Conservation (phyloP, 179 eudicot genomes). For the Gypsophila paniculata region DNA sequence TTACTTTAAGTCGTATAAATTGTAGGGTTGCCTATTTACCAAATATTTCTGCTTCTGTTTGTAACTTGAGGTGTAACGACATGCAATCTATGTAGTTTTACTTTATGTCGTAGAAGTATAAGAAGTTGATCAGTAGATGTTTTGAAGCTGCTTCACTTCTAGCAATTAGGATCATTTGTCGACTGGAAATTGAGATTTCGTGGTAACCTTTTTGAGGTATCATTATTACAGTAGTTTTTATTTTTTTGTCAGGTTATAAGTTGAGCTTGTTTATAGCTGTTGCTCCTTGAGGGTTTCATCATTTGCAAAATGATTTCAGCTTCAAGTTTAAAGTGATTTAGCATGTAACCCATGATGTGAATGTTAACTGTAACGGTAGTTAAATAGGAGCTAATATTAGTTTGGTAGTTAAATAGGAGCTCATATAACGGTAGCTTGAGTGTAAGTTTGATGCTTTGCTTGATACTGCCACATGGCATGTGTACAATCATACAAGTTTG, state of each 20-base stretch:
- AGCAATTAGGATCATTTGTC: not conserved
- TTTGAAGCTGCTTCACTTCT: not conserved
- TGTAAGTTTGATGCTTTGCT: not conserved
- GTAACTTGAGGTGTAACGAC: no score
- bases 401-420: not conserved
- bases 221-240: not conserved
- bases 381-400: not conserved
- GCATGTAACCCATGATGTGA: not conserved
- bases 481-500: not conserved
- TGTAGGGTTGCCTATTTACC: no score
- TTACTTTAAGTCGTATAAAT: no score
- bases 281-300: not conserved
- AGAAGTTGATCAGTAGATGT: no score
- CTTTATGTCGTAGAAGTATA: not conserved
- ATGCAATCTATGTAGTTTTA: not conserved
- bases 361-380: not conserved
- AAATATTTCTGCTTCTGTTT: no score
- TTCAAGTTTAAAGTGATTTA: not conserved
- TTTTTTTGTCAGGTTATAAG: not conserved
- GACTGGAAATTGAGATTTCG: not conserved
- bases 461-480: not conserved
- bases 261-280: not conserved
- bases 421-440: not conserved
- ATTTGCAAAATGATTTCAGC: not conserved
- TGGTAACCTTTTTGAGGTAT: not conserved